Evolutionary conservation across 805 yeast species (phyloP).

Genomic region (Hanseniaspora occidentalis): DNA sequence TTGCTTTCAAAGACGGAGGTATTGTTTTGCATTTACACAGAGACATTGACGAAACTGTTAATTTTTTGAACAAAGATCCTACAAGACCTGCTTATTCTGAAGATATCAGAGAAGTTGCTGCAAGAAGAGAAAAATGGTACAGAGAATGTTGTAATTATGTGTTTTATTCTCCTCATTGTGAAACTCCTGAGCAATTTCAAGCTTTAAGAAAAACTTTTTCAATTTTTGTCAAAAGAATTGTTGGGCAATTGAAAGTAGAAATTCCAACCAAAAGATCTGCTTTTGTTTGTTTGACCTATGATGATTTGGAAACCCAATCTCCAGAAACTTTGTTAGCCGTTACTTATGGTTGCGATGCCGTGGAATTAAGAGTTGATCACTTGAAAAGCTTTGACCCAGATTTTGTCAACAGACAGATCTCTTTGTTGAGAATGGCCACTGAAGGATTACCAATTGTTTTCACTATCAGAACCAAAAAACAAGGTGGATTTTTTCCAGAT

Average conservation of each 20-base stretch:
- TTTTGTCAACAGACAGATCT: conserved; percentile 64
- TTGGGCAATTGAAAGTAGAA: conserved; percentile 34
- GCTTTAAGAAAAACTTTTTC: conserved; percentile 48
- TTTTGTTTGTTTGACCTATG: conserved; percentile 61
- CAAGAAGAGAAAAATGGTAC: conserved; percentile 68
- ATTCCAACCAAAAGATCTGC: conserved; percentile 37
- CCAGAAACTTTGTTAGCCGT: conserved; percentile 35
- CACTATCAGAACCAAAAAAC: conserved; percentile 64
- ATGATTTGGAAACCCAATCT: conserved; percentile 38
- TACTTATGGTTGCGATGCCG: conserved; percentile 62
- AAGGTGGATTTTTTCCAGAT: conserved; percentile 77
- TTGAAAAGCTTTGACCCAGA: conserved; percentile 36
- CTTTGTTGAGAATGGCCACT: conserved; percentile 50
- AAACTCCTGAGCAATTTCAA: conserved; percentile 38
- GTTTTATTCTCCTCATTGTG: conserved; percentile 68
- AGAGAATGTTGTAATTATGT: conserved; percentile 64
- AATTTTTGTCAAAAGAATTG: conserved; percentile 43
- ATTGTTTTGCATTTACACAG: conserved; percentile 86
- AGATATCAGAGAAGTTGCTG: conserved; percentile 77
- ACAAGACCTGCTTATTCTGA: conserved; percentile 79
- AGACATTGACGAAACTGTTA: conserved; percentile 66
- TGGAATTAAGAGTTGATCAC: conserved; percentile 73
- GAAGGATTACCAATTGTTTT: conserved; percentile 62
- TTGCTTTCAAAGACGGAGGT: conserved; percentile 41
- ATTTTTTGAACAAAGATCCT: conserved; percentile 62